Evolutionary conservation across 2,329 filamentous ascomycete genomes (phyloP).

Genomic region (Clarireedia sp.): DNA sequence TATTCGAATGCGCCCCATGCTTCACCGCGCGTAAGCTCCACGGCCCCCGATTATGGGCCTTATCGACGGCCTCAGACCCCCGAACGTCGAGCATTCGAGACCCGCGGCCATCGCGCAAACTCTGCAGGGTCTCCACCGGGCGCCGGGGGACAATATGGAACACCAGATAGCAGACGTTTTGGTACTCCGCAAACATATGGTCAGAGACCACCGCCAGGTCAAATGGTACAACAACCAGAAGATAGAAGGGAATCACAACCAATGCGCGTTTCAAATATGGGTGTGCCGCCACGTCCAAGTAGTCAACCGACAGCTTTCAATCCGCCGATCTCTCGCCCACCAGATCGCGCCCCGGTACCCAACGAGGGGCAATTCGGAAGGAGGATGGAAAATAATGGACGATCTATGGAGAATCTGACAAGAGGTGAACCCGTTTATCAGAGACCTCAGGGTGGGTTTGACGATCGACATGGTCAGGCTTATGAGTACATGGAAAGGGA

Average conservation of each 20-base stretch:
- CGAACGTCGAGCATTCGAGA: constrained; percentile 54
- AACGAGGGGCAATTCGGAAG: constrained; percentile 18
- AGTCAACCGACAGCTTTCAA: constrained; percentile 28
- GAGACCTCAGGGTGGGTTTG: constrained; percentile 18
- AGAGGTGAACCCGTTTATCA: constrained; percentile 30
- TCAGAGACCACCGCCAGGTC: constrained; percentile 33
- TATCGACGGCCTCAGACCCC: constrained; percentile 65
- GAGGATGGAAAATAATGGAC: constrained; percentile 16
- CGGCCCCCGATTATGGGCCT: constrained; percentile 50
- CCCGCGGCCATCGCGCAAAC: constrained; percentile 32
- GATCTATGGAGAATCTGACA: constrained; percentile 28
- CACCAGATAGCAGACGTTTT: constrained; percentile 51
- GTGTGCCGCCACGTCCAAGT: constrained; percentile 26
- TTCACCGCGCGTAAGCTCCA: constrained; percentile 30
- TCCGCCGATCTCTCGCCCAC: constrained; percentile 36
- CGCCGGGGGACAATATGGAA: constrained; percentile 38
- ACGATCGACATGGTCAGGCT: constrained; percentile 29
- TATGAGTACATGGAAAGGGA: constrained; percentile 49
- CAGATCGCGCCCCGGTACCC: constrained; percentile 31
- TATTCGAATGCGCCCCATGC: constrained; percentile 33
- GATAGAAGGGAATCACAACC: constrained; percentile 34
- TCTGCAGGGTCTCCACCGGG: constrained; percentile 32
- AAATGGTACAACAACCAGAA: constrained; percentile 33
- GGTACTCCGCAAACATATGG: constrained; percentile 50
- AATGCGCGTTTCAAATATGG: constrained; percentile 24